Conservation (phyloP, 805 yeast species). For the Hanseniaspora pseudoguilliermondii region DNA sequence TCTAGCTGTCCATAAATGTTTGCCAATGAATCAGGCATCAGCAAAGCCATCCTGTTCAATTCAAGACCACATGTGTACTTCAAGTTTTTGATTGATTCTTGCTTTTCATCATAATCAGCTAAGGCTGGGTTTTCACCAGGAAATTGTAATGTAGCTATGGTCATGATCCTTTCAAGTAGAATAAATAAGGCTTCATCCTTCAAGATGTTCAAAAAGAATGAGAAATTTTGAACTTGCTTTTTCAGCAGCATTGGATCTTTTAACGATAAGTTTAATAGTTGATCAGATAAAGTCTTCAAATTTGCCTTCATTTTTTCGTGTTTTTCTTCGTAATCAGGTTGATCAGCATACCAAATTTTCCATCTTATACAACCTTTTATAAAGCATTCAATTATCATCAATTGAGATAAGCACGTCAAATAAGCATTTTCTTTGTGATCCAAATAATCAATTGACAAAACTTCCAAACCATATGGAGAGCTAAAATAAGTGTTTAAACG, state of each 20-base stretch:
- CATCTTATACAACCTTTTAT: constrained; percentile 88
- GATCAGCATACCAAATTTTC: constrained; percentile 75
- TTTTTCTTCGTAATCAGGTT: constrained; percentile 35
- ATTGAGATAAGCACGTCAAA: constrained; percentile 65
- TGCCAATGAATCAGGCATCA: constrained; percentile 85
- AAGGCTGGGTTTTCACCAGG: constrained; percentile 39
- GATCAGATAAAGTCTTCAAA: constrained; percentile 60
- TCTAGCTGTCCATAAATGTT: constrained; percentile 74
- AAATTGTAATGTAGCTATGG: constrained; percentile 72
- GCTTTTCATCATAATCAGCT: constrained; percentile 52
- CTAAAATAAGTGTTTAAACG: constrained; percentile 62
- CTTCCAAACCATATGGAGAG: constrained; percentile 52
- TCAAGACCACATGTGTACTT: constrained; percentile 91
- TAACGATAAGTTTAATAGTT: constrained; percentile 59
- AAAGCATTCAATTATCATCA: constrained; percentile 77
- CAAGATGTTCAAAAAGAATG: constrained; percentile 82
- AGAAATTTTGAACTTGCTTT: constrained; percentile 81
- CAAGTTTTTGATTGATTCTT: constrained; percentile 72
- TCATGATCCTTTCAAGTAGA: constrained; percentile 70
- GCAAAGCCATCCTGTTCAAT: constrained; percentile 78
- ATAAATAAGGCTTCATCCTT: constrained; percentile 74
- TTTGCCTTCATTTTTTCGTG: constrained; percentile 41
- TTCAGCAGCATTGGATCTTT: constrained; percentile 71
- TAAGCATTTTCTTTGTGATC: constrained; percentile 54
- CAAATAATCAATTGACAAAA: constrained; percentile 43